phyloP scores from a whole-genome alignment of 805 yeast genomes.

The Schwanniomyces pseudopolymorphus region DNA sequence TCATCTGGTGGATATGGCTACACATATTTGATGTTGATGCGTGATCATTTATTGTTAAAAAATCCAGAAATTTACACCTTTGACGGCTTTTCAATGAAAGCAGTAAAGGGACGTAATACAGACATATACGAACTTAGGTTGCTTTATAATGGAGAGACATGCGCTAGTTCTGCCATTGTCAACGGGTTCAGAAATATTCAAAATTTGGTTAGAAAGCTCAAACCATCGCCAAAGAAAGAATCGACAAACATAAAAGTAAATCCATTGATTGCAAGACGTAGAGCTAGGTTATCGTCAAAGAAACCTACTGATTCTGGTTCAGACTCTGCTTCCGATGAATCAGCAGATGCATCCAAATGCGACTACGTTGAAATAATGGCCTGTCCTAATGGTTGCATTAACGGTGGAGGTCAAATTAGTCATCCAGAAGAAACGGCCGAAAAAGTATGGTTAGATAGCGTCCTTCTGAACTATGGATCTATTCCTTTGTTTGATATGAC shows the following conservation, averaged over 20 bases:
- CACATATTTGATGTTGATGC: conserved; percentile 54
- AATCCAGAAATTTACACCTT: conserved; percentile 14
- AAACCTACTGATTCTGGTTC: conserved; percentile 5
- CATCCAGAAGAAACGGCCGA: conserved; percentile 36
- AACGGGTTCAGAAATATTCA: conserved; percentile 96
- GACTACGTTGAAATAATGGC: conserved; percentile 96
- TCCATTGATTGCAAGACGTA: conserved; percentile 45
- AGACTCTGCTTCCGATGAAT: conserved; percentile 13
- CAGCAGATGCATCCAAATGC: conserved; percentile 62
- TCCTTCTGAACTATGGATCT: conserved; percentile 30
- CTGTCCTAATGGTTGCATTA: conserved; percentile 96
- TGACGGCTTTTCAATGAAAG: conserved; percentile 28
- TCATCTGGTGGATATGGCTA: conserved; percentile 88
- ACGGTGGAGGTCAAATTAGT: conserved; percentile 91
- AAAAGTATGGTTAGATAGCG: conserved; percentile 47
- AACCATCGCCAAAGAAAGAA: conserved; percentile 30
- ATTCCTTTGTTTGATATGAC: conserved; percentile 25
- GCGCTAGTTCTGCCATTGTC: conserved; percentile 60
- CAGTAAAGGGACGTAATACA: conserved; percentile 65
- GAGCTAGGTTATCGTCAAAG: conserved; percentile 34
- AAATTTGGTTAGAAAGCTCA: conserved; percentile 82
- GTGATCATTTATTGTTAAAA: conserved; percentile 18
- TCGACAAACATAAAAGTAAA: conserved; percentile 19
- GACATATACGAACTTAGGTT: conserved; percentile 74
- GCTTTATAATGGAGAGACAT: conserved; percentile 32